A percentile compares a stretch with the other conserved stretches of the same genome.
Evolutionary conservation across 1,284 basidiomycete genomes (phyloP).

Genomic region (Cerrena zonata): DNA sequence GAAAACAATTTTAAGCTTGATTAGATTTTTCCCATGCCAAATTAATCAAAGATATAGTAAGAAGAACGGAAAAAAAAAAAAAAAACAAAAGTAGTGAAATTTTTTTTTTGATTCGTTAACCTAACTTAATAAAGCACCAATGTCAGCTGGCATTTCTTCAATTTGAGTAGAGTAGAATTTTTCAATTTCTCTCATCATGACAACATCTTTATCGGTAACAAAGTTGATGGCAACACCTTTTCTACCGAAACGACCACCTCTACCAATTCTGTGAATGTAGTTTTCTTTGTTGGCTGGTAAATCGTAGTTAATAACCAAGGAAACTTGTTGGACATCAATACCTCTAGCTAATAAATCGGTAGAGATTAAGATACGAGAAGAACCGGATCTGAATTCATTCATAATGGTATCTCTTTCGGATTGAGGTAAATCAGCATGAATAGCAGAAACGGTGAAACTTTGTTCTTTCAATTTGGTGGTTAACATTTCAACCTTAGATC

Average conservation of each 20-base stretch:
- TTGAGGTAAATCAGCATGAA: conserved; percentile 96
- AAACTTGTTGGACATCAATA: conserved; percentile 93
- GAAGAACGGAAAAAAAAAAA: no score
- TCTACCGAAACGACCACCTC: conserved; percentile 91
- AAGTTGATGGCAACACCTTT: conserved; percentile 92
- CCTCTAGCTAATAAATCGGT: conserved; percentile 90
- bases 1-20: no score
- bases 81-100: no score
- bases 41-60: no score
- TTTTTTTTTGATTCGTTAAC: no score
- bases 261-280: conserved; percentile 94
- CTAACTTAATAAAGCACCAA: no score
- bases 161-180: conserved; percentile 93
- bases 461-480: conserved; percentile 87
- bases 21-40: no score
- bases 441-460: conserved; percentile 93
- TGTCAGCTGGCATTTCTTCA: conserved; percentile 97
- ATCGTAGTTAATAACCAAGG: conserved; percentile 92
- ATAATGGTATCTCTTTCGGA: conserved; percentile 90
- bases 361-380: conserved; percentile 90
- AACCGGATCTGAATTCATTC: conserved; percentile 95
- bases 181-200: conserved; percentile 95
- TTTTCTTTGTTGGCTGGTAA: conserved; percentile 85
- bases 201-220: conserved; percentile 88
- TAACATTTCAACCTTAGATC: conserved; percentile 92